These are phyloP conservation scores for Yamadazyma nakazawae DNA, from an alignment of 805 yeast genomes.

Conservation along the genomic window DNA sequence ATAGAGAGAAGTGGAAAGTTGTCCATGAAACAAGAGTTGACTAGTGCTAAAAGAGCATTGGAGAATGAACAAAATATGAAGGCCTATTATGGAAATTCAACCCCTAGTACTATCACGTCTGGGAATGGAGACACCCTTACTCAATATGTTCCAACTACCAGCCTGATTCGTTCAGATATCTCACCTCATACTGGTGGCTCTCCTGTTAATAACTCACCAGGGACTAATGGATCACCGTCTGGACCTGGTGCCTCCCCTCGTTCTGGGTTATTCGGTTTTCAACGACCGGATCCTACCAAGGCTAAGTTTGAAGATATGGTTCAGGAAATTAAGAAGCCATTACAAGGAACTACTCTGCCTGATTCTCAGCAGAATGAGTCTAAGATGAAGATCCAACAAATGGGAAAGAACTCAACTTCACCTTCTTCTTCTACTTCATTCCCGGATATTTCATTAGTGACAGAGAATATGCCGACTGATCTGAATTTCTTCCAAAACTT, in stretches of 20 bases:
- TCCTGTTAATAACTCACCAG: not conserved
- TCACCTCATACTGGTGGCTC: conserved; percentile 20
- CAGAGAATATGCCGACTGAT: conserved; percentile 48
- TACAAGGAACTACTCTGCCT: not conserved
- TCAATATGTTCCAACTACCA: conserved; percentile 15
- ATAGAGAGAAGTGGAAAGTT: conserved; percentile 37
- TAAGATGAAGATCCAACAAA: not conserved
- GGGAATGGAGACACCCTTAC: conserved; percentile 4
- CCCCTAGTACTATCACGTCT: conserved; percentile 2
- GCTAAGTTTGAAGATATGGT: conserved; percentile 33
- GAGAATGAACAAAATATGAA: conserved; percentile 20
- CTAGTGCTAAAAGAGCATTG: conserved; percentile 23
- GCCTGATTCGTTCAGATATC: conserved; percentile 21
- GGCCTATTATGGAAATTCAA: conserved; percentile 15
- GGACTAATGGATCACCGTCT: not conserved
- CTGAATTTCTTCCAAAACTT: conserved; percentile 47
- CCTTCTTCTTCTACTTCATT: conserved; percentile 41
- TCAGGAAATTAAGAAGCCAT: conserved; percentile 26
- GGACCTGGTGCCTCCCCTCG: conserved; percentile 26
- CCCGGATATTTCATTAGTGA: conserved; percentile 54
- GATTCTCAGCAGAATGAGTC: not conserved
- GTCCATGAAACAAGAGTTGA: conserved; percentile 37
- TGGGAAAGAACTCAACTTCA: conserved; percentile 22
- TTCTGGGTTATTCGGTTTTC: not conserved
- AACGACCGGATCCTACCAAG: conserved; percentile 13